Evolutionary conservation across 768 basidiomycete species (phyloP).

Genomic region (Naematelia encephala): DNA sequence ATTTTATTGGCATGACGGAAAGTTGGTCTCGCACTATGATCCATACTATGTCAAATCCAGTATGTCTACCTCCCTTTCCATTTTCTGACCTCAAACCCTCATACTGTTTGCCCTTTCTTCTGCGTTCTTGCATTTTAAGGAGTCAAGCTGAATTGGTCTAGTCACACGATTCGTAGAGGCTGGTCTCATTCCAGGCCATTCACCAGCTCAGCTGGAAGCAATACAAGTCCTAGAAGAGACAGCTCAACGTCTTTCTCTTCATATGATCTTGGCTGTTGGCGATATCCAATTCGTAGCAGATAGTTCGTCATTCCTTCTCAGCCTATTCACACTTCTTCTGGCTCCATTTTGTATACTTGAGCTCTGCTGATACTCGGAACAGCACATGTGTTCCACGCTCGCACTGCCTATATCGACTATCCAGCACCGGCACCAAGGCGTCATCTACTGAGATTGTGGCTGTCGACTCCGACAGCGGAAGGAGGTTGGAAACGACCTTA

Average conservation of each 20-base stretch:
- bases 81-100: no score
- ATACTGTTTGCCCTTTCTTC: no score
- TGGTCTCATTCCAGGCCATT: conserved; percentile 30
- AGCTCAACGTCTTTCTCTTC: conserved; percentile 41
- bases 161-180: conserved; percentile 24
- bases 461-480: conserved; percentile 41
- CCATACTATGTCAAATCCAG: conserved; percentile 42
- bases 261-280: conserved; percentile 48
- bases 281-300: conserved; percentile 48
- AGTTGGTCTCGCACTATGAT: conserved; percentile 36
- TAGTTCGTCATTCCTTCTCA: conserved; percentile 1
- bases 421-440: conserved; percentile 32
- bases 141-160: background rate
- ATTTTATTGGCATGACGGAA: conserved; percentile 35
- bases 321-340: no score
- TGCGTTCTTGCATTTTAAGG: no score
- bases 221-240: conserved; percentile 45
- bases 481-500: conserved; percentile 49
- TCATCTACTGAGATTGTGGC: conserved; percentile 49
- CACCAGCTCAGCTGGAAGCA: conserved; percentile 38
- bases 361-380: background rate
- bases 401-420: conserved; percentile 47
- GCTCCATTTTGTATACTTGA: background rate
- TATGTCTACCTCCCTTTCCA: no score
- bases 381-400: conserved; percentile 43